Evolutionary conservation across 129 eudicot genomes (phyloP).

Genomic region (Lonicera japonica): DNA sequence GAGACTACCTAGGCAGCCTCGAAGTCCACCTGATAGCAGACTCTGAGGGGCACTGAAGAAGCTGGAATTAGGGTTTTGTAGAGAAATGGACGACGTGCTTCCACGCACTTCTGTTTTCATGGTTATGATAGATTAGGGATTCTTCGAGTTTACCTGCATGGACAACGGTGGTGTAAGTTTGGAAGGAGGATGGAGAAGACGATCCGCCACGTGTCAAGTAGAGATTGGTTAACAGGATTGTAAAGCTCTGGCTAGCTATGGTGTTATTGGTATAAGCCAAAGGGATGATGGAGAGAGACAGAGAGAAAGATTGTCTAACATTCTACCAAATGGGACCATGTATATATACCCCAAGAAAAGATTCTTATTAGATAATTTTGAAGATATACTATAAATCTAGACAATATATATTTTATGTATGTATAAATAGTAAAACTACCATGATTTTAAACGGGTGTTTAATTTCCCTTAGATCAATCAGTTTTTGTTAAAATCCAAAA

Average conservation of each 20-base stretch:
- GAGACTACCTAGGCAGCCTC: slow-evolving; percentile 60
- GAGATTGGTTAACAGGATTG: not conserved
- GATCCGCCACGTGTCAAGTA: not conserved
- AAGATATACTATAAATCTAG: not conserved
- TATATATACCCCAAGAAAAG: slow-evolving; percentile 1
- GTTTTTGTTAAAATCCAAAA: not conserved
- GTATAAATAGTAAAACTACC: not conserved
- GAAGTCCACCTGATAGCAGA: slow-evolving; percentile 39
- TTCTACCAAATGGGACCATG: slow-evolving; percentile 3
- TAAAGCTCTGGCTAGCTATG: not conserved
- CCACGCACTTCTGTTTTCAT: slow-evolving; percentile 62
- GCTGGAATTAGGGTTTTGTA: slow-evolving; percentile 28
- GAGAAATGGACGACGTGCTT: slow-evolving; percentile 32
- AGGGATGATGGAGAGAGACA: not conserved
- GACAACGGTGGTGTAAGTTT: not conserved
- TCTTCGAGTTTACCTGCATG: slow-evolving; percentile 13
- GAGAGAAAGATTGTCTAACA: slow-evolving; percentile 1
- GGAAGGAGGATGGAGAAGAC: not conserved
- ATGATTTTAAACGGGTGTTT: not conserved
- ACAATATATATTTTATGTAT: not conserved
- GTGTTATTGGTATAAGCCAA: not conserved
- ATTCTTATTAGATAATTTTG: not conserved
- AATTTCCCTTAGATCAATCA: not conserved
- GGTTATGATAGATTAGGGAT: slow-evolving; percentile 4
- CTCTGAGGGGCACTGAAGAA: slow-evolving; percentile 32